These are phyloP conservation scores for Sporothrix sp. DNA, from an alignment of 2,329 filamentous ascomycete genomes.

Conservation along the genomic window DNA sequence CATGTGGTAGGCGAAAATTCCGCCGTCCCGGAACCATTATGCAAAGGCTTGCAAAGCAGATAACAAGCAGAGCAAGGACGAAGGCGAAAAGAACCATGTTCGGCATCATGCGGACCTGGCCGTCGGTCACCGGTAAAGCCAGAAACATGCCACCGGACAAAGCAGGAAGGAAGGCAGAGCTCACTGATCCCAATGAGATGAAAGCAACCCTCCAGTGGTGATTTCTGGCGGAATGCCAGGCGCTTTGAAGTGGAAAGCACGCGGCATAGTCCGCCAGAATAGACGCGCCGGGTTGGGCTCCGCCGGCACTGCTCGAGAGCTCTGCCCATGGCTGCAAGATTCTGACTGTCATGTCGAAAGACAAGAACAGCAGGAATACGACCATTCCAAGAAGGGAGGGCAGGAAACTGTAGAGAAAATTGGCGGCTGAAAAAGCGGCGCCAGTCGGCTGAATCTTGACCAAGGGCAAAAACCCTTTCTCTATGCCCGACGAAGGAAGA, in stretches of 20 bases:
- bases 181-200: conserved; percentile 47
- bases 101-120: conserved; percentile 56
- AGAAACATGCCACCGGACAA: conserved; percentile 64
- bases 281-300: conserved; percentile 51
- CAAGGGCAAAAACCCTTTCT: conserved; percentile 62
- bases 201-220: conserved; percentile 56
- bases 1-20: conserved; percentile 60
- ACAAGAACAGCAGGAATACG: conserved; percentile 57
- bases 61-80: conserved; percentile 58
- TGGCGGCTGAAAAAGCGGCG: conserved; percentile 69
- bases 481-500: too few relatives aligned
- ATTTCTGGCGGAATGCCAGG: conserved; percentile 47
- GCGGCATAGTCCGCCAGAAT: conserved; percentile 63
- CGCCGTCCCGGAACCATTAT: conserved; percentile 46
- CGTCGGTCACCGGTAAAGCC: conserved; percentile 51
- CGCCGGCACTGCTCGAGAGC: conserved; percentile 41
- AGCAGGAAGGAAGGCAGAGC: conserved; percentile 55
- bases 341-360: conserved; percentile 55
- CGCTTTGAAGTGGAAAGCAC: conserved; percentile 51
- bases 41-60: conserved; percentile 58
- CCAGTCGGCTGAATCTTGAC: conserved; percentile 50
- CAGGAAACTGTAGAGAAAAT: conserved; percentile 77
- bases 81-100: conserved; percentile 64
- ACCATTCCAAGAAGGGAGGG: conserved; percentile 58
- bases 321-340: conserved; percentile 61